These are phyloP conservation scores for Rubroshorea leprosula DNA, from an alignment of 345 rosid genomes.

Conservation along the genomic window DNA sequence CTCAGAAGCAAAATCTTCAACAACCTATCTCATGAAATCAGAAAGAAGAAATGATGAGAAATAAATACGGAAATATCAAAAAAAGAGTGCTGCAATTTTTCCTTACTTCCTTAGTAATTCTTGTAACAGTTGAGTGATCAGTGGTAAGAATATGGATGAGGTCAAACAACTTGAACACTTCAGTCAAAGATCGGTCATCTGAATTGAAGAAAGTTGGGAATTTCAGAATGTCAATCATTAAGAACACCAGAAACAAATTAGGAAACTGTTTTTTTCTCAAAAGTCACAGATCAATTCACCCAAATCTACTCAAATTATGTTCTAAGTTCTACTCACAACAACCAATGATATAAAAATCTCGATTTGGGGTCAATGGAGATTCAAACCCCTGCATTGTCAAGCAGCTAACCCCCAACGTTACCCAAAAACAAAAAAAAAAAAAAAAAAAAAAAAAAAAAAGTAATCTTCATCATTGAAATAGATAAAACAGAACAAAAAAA, in stretches of 20 bases:
- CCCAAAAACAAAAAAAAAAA: no score
- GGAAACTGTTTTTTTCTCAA: no score
- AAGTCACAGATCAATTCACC: no score
- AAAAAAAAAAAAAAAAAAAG: no score
- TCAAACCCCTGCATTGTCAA: no score
- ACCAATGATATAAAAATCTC: no score
- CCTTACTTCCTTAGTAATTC: slow-evolving; percentile 76
- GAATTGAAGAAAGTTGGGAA: slow-evolving; percentile 6
- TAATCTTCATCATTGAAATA: no score
- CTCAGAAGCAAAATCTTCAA: slow-evolving; percentile 90
- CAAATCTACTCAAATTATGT: no score
- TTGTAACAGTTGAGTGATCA: slow-evolving; percentile 65
- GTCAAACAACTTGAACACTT: slow-evolving; percentile 87
- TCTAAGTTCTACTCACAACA: no score
- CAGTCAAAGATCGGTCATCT: slow-evolving; percentile 68
- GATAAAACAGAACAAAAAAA: no score
- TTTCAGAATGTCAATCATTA: not conserved
- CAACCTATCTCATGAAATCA: slow-evolving; percentile 43
- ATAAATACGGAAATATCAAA: not conserved
- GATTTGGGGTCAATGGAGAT: no score
- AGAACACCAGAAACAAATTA: not conserved
- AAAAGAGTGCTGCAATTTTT: slow-evolving; percentile 1
- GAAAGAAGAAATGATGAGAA: not conserved
- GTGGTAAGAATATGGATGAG: slow-evolving; percentile 75
- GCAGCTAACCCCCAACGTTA: no score